Evolutionary conservation across 1,284 basidiomycete genomes (phyloP).

Genomic region (Puccinia sorghi): DNA sequence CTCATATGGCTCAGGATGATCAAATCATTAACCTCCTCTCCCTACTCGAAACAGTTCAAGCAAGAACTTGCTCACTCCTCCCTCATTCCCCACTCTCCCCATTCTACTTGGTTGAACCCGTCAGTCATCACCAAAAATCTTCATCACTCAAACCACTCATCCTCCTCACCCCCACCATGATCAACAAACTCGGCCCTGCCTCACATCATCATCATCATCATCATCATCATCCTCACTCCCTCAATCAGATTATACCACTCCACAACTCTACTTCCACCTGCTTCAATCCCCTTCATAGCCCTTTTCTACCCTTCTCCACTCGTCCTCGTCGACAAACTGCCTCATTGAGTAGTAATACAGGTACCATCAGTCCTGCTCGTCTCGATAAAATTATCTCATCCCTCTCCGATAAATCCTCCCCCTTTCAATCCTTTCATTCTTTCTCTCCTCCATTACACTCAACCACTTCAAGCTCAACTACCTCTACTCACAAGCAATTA

Average conservation of each 20-base stretch:
- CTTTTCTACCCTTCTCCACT: slow-evolving; percentile 6
- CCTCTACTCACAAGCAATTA: not conserved
- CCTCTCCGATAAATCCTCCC: not conserved
- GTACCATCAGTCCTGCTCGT: not conserved
- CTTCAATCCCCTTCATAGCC: slow-evolving; percentile 17
- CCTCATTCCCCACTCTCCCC: slow-evolving; percentile 11
- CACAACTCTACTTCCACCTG: not conserved
- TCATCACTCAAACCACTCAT: slow-evolving; percentile 14
- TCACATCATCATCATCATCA: too few species aligned
- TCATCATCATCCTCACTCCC: too few species aligned
- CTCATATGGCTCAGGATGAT: slow-evolving; percentile 10
- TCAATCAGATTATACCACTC: not conserved
- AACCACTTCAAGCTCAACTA: not conserved
- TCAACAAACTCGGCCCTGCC: slow-evolving; percentile 13
- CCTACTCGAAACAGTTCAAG: not conserved
- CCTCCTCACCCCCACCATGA: not conserved
- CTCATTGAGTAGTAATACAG: slow-evolving; percentile 2
- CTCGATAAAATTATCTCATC: not conserved
- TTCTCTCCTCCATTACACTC: not conserved
- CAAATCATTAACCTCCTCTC: slow-evolving; percentile 1
- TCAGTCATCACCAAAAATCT: slow-evolving; percentile 2
- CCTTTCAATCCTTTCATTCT: slow-evolving; percentile 23
- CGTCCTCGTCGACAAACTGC: slow-evolving; percentile 1
- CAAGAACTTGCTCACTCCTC: not conserved
- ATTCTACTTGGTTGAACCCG: not conserved